Conservation (phyloP, 2,329 filamentous ascomycete species). For the Colletotrichum coccodes region DNA sequence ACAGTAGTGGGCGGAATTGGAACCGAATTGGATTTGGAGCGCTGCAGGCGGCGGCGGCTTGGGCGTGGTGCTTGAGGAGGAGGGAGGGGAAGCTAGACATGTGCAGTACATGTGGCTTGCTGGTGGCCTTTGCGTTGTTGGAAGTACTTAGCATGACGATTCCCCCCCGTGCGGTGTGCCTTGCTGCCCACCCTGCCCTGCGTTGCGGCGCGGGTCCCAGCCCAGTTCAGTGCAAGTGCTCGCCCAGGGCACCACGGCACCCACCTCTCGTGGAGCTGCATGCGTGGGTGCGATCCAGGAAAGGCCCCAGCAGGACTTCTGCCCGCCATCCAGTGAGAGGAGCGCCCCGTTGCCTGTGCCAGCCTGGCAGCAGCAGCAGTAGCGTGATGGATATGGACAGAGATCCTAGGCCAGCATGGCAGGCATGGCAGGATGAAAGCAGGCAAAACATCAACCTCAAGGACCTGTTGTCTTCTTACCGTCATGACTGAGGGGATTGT, state of each 20-base stretch:
- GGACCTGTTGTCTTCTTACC: no score
- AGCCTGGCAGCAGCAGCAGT: slow-evolving; percentile 13
- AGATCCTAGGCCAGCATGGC: slow-evolving; percentile 1
- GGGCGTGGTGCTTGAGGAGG: neutral
- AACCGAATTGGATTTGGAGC: neutral
- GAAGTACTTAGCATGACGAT: neutral
- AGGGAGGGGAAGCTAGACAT: neutral
- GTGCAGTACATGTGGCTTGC: neutral
- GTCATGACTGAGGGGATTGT: no score
- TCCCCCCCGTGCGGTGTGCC: neutral
- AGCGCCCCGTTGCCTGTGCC: slow-evolving; percentile 23
- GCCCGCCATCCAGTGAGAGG: slow-evolving; percentile 22
- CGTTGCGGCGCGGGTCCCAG: neutral
- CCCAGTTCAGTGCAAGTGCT: neutral
- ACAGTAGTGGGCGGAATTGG: neutral
- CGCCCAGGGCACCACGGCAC: neutral
- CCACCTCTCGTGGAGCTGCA: neutral
- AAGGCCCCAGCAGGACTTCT: slow-evolving; percentile 18
- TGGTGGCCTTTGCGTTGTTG: neutral
- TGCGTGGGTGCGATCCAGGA: neutral
- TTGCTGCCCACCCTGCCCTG: neutral
- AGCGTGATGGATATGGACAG: slow-evolving; percentile 15
- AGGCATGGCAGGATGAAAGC: neutral
- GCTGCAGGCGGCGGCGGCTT: neutral
- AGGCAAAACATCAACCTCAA: neutral